Evolutionary conservation across 2,329 filamentous ascomycete genomes (phyloP).

Genomic region (Periconia macrospinosa): DNA sequence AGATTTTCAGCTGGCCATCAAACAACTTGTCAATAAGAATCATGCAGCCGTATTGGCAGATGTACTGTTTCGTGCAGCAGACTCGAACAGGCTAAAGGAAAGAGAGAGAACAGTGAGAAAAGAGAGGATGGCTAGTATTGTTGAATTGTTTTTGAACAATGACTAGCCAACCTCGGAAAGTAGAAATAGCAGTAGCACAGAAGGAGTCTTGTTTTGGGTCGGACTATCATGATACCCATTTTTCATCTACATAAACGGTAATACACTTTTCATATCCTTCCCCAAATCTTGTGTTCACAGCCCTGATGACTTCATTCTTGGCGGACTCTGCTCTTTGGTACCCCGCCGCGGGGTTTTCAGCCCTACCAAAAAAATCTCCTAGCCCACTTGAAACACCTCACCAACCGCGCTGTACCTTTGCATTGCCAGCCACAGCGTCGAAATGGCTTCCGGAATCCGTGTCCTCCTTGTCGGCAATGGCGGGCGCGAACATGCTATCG

Average conservation of each 20-base stretch:
- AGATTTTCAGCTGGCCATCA: conserved; percentile 55
- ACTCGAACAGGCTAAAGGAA: conserved; percentile 46
- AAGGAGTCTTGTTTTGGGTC: background rate
- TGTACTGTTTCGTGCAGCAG: conserved; percentile 60
- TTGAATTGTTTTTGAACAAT: conserved; percentile 68
- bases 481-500: conserved; percentile 89
- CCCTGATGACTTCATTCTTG: conserved; percentile 3
- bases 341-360: conserved; percentile 4
- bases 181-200: background rate
- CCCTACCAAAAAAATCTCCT: conserved; percentile 3
- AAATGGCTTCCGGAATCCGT: conserved; percentile 32
- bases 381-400: background rate
- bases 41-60: conserved; percentile 68
- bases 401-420: background rate
- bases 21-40: conserved; percentile 61
- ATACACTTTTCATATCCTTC: background rate
- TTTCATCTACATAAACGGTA: background rate
- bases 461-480: conserved; percentile 90
- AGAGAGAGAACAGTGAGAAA: conserved; percentile 63
- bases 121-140: conserved; percentile 65
- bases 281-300: background rate
- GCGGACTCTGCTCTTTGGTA: background rate
- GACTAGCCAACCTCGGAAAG: background rate
- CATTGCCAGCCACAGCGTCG: background rate
- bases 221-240: conserved; percentile 2